Evolutionary conservation across 495 filamentous ascomycete genomes (phyloP), one percentile per base, ranked within the genome.

Genomic region (Achaetomiella virescens): DNA sequence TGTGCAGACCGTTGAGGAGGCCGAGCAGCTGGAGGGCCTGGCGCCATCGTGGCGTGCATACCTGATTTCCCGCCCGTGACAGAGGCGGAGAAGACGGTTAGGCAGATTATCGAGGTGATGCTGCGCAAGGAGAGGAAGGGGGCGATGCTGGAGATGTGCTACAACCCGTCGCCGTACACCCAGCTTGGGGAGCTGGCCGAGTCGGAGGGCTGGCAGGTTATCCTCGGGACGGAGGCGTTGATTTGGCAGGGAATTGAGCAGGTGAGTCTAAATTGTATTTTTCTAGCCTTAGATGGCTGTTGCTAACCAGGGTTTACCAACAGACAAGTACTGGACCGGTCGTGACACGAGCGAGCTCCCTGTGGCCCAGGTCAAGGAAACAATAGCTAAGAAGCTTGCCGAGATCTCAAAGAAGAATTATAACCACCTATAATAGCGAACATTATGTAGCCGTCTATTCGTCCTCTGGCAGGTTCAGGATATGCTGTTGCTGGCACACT

Each of bases 221-320:
- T 89, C 46, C 62, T 82, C 20, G 86, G 86, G 0, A 84, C 82
- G 0, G 86, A 89, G 70, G 83, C 85, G 1, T 69, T 90, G 71
- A 84, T 88, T 65, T 88, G 82, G 76, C 87, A 90, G 69, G 86
- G 86, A 8, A 70, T 89, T 51, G 85, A 88, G 62, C 85, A 89
- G 72, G 66, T 63, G 52, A 55, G 59, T 59, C 27, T 46, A 48
- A 3, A n/a, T 2, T 35, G 7, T 17, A 2, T 15, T 25, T 3
- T 31, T 25, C 22, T 10, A 17, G 24, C 48, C 12, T 20, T 7
- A 4, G 7, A 11, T 12, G 15, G 24, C 9, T 10, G n/a, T 42
- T 49, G 18, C 18, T 46, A 33, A 36, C 35, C 25, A 27, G 20
- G 7, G n/a, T n/a, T n/a, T n/a, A n/a, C n/a, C 9, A 14, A 37